Conservation (phyloP, 176 grass and related monocot genomes). For the Phoenix dactylifera region DNA sequence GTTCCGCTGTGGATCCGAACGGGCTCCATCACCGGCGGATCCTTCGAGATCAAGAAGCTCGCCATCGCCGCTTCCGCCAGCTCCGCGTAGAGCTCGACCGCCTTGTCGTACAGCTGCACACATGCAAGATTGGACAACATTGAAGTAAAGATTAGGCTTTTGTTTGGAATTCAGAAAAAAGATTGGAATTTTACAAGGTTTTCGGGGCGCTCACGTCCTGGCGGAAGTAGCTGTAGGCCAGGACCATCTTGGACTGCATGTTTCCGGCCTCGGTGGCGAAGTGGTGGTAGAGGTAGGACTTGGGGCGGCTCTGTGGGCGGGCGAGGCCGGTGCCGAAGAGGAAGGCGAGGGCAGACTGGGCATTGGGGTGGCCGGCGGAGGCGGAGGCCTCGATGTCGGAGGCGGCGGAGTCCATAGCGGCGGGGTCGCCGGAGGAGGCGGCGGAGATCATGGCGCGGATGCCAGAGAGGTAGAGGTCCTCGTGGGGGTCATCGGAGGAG, state of each 20-base stretch:
- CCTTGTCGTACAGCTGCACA: constrained; percentile 82
- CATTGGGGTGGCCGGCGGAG: constrained; percentile 38
- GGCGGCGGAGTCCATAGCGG: constrained; percentile 46
- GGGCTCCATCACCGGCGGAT: constrained; percentile 71
- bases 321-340: constrained; percentile 53
- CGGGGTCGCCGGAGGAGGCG: constrained; percentile 52
- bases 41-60: constrained; percentile 88
- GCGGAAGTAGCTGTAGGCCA: constrained; percentile 80
- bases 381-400: constrained; percentile 67
- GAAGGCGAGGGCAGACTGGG: constrained; percentile 81
- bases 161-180: too few species aligned
- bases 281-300: constrained; percentile 75
- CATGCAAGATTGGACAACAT: neutral
- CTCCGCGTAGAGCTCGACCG: constrained; percentile 79
- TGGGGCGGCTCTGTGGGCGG: constrained; percentile 48
- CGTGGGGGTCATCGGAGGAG: constrained; percentile 21
- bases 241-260: constrained; percentile 91
- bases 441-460: constrained; percentile 46
- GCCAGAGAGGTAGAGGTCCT: constrained; percentile 9
- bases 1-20: constrained; percentile 83
- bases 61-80: constrained; percentile 83
- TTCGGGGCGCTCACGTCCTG: constrained; percentile 40
- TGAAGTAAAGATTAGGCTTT: constrained; percentile 7
- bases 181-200: too few species aligned
- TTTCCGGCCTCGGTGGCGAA: constrained; percentile 79